phyloP scores from a whole-genome alignment of 805 yeast genomes.

The Myxozyma kluyveri region DNA sequence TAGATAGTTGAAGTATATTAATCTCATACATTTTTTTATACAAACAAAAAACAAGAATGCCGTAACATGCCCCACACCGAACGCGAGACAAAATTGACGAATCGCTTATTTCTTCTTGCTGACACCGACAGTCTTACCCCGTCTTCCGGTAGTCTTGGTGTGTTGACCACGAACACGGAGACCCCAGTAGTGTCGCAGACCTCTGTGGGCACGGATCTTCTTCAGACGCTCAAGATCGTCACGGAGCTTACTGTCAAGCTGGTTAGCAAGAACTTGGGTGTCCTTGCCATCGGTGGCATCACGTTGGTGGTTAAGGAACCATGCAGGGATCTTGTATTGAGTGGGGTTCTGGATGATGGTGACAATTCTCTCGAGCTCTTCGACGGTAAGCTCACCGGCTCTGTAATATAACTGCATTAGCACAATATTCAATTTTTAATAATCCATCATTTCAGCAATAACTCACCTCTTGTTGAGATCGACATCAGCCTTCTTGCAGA shows the following conservation, averaged over 20 bases:
- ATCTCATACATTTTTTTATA: not conserved
- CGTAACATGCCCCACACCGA: not conserved
- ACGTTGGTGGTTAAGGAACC: conserved; percentile 99
- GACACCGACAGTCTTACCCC: conserved; percentile 59
- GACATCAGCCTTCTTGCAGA: conserved; percentile 99
- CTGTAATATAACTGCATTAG: conserved; percentile 6
- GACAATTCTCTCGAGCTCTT: conserved; percentile 99
- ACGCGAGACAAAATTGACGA: too few species aligned
- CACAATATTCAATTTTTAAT: not conserved
- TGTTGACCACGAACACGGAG: conserved; percentile 99
- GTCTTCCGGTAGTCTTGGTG: conserved; percentile 99
- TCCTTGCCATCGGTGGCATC: conserved; percentile 98
- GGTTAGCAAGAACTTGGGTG: conserved; percentile 98
- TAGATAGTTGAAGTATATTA: not conserved
- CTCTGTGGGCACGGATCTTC: conserved; percentile 99
- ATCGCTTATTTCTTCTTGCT: conserved; percentile 43
- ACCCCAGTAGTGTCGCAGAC: conserved; percentile 99
- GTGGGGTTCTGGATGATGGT: conserved; percentile 99
- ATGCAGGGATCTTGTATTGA: conserved; percentile 98
- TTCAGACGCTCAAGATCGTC: conserved; percentile 99
- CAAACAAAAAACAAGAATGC: conserved; percentile 1
- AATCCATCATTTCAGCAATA: not conserved
- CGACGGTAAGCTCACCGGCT: conserved; percentile 99
- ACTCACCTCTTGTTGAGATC: conserved; percentile 79
- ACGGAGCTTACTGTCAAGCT: conserved; percentile 98